Percentiles rank a stretch among this genome's conserved stretches.
These are phyloP conservation scores for Penicillium palitans DNA, from an alignment of 2,329 filamentous ascomycete species.

Conservation along the genomic window DNA sequence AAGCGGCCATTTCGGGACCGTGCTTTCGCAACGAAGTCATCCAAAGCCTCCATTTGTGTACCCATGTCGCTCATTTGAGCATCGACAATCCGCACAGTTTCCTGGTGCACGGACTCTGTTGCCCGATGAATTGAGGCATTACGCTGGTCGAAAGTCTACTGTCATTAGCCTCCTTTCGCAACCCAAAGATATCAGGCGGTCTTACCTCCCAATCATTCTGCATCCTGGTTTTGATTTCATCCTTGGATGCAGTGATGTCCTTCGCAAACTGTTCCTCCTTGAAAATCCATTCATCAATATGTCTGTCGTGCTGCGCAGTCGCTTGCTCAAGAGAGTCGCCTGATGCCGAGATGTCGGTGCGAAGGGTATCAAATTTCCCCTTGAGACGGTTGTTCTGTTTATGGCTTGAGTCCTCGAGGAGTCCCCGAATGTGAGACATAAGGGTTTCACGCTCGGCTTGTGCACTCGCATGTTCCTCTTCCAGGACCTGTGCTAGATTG, in stretches of 20 bases:
- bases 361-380: conserved; percentile 62
- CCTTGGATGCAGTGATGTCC: conserved; percentile 70
- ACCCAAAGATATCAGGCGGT: not conserved
- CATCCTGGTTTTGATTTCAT: conserved; percentile 76
- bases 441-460: conserved; percentile 72
- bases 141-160: conserved; percentile 69
- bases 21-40: conserved; percentile 84
- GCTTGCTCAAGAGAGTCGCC: conserved; percentile 65
- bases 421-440: conserved; percentile 71
- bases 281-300: conserved; percentile 72
- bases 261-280: conserved; percentile 69
- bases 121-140: conserved; percentile 81
- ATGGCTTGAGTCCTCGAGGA: conserved; percentile 74
- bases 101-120: conserved; percentile 83
- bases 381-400: conserved; percentile 70
- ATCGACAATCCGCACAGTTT: conserved; percentile 86
- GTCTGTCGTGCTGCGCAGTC: conserved; percentile 64
- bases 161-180: conserved; percentile 25
- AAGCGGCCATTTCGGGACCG: conserved; percentile 77
- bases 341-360: conserved; percentile 64
- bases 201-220: conserved; percentile 82
- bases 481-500: conserved; percentile 67
- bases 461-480: conserved; percentile 73
- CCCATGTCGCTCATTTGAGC: conserved; percentile 85
- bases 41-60: conserved; percentile 83